Conservation (phyloP, 805 yeast genomes). For the Brettanomyces bruxellensis region DNA sequence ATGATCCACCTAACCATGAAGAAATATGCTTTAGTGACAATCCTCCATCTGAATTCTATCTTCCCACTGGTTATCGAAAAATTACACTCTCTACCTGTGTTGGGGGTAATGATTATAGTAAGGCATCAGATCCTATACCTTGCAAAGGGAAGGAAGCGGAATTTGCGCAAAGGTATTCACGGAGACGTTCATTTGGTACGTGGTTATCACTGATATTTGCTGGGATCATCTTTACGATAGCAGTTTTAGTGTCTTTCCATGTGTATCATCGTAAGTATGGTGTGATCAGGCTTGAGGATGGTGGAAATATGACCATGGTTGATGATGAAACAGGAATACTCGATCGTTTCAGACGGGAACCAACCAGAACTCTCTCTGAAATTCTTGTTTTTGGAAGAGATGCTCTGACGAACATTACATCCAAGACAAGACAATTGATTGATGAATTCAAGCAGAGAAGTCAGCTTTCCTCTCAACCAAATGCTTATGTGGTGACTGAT, state of each 20-base stretch:
- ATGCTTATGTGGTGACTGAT: slow-evolving; percentile 12
- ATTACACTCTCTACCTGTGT: slow-evolving; percentile 75
- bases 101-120: slow-evolving; percentile 66
- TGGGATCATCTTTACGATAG: slow-evolving; percentile 37
- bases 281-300: slow-evolving; percentile 71
- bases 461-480: not conserved
- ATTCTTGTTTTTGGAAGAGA: too few relatives aligned
- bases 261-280: slow-evolving; percentile 44
- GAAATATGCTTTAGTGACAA: slow-evolving; percentile 47
- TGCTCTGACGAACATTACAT: too few relatives aligned
- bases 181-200: slow-evolving; percentile 35
- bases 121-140: slow-evolving; percentile 41
- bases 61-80: slow-evolving; percentile 82
- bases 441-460: too few relatives aligned
- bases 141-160: slow-evolving; percentile 81
- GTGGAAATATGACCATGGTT: slow-evolving; percentile 31
- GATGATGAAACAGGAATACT: slow-evolving; percentile 16
- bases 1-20: slow-evolving; percentile 53
- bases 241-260: slow-evolving; percentile 30
- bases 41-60: slow-evolving; percentile 59
- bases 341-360: slow-evolving; percentile 10
- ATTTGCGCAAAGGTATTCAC: slow-evolving; percentile 47
- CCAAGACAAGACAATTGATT: too few relatives aligned
- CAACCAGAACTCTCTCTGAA: too few relatives aligned
- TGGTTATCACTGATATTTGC: slow-evolving; percentile 39